phyloP scores from a whole-genome alignment of 306 rosid species.

The Medicago arabica region DNA sequence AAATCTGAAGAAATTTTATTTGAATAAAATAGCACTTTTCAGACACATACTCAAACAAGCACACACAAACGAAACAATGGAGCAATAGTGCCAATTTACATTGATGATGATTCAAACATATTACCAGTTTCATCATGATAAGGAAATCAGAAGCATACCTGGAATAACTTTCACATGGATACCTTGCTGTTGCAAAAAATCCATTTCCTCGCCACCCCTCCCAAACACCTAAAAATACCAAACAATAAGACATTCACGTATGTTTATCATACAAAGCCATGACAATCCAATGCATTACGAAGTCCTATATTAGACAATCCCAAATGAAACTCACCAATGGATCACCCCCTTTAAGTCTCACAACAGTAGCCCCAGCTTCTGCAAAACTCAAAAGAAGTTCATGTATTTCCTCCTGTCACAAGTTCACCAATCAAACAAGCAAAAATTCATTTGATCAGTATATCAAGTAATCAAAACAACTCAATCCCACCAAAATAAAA shows the following conservation, averaged over 20 bases:
- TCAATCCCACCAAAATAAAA: conserved; percentile 16
- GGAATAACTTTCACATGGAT: conserved; percentile 91
- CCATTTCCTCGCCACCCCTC: conserved; percentile 99
- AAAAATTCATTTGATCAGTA: background rate
- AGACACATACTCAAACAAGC: no score
- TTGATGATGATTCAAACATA: no score
- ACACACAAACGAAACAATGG: no score
- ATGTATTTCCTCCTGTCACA: conserved; percentile 90
- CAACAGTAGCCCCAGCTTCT: conserved; percentile 96
- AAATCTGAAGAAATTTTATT: no score
- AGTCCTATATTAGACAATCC: conserved; percentile 14
- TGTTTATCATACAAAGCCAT: conserved; percentile 11
- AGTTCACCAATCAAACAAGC: conserved; percentile 10
- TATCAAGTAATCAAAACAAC: conserved; percentile 4
- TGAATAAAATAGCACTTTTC: no score
- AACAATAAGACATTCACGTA: background rate
- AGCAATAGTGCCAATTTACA: no score
- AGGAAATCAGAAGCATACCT: conserved; percentile 55
- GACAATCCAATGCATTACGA: conserved; percentile 13
- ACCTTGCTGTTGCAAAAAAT: conserved; percentile 89
- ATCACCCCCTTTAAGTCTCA: conserved; percentile 97
- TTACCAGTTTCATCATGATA: background rate
- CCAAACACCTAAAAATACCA: conserved; percentile 82
- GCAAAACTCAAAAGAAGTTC: conserved; percentile 94
- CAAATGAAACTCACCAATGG: conserved; percentile 72